Percentiles rank a stretch among this genome's conserved stretches.
Evolutionary conservation across 305 asterid species (phyloP).

Genomic region (Fraxinus angustifolia): DNA sequence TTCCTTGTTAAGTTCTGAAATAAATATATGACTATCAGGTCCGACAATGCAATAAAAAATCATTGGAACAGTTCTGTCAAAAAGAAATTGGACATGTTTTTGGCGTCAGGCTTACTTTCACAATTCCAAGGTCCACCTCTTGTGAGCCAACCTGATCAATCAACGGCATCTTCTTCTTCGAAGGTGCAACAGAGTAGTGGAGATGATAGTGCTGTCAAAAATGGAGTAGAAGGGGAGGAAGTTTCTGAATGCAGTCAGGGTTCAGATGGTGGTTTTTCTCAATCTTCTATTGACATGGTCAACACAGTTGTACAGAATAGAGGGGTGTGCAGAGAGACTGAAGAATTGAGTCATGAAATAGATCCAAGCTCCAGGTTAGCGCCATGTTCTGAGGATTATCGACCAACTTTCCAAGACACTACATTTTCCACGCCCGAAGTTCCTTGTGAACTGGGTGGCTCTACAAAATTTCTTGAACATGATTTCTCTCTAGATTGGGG

Average conservation of each 20-base stretch:
- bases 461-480: slow-evolving; percentile 41
- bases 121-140: slow-evolving; percentile 70
- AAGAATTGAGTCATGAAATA: slow-evolving; percentile 26
- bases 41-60: slow-evolving; percentile 87
- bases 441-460: slow-evolving; percentile 42
- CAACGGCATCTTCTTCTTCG: slow-evolving; percentile 56
- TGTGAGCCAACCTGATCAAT: slow-evolving; percentile 42
- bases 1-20: background rate
- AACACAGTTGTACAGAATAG: slow-evolving; percentile 29
- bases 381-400: slow-evolving; percentile 45
- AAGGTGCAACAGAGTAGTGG: slow-evolving; percentile 75
- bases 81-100: slow-evolving; percentile 83
- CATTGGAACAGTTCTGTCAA: slow-evolving; percentile 99
- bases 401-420: slow-evolving; percentile 44
- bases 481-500: slow-evolving; percentile 59
- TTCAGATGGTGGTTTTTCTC: slow-evolving; percentile 53
- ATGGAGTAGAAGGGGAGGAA: slow-evolving; percentile 64
- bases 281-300: slow-evolving; percentile 42
- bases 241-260: slow-evolving; percentile 90
- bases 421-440: slow-evolving; percentile 41
- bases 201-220: slow-evolving; percentile 58
- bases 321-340: slow-evolving; percentile 46
- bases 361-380: slow-evolving; percentile 20
- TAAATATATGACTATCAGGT: slow-evolving; percentile 38
- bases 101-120: slow-evolving; percentile 84